Percentiles rank a stretch among this genome's conserved stretches.
Conservation (phyloP, 148 eudicot genomes). For the Polygonum aviculare region DNA sequence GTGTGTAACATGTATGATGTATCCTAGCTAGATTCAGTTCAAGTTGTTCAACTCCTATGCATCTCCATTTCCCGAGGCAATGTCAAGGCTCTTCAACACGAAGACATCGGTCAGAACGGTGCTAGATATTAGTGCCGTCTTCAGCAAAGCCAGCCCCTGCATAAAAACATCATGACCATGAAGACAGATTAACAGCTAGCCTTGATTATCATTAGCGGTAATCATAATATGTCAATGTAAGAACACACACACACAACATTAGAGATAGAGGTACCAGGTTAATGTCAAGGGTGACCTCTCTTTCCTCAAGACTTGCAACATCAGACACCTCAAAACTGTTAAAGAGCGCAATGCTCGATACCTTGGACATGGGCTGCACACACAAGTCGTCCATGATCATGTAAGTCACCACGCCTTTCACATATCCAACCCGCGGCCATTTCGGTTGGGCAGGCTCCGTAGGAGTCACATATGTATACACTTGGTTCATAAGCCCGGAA, state of each 20-base stretch:
- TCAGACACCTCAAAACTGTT: neutral
- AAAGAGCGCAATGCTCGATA: neutral
- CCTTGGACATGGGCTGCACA: constrained; percentile 2
- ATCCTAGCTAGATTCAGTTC: neutral
- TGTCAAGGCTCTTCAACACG: neutral
- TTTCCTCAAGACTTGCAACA: neutral
- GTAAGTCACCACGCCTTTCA: neutral
- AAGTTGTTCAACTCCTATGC: neutral
- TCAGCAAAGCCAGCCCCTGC: neutral
- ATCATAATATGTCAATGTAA: neutral
- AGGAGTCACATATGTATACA: neutral
- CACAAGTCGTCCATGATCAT: constrained; percentile 4
- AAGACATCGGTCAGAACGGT: constrained; percentile 2
- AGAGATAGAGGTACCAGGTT: neutral
- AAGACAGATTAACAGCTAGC: too few species aligned
- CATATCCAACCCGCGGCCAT: neutral
- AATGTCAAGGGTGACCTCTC: neutral
- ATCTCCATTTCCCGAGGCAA: neutral
- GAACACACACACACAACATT: neutral
- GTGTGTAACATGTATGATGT: too few species aligned
- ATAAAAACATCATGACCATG: neutral
- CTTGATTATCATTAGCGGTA: too few species aligned
- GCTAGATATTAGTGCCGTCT: neutral
- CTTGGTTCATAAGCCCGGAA: neutral
- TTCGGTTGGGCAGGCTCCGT: neutral